Evolutionary conservation across 441 rosid genomes (phyloP), one percentile per base, ranked within the genome.

Genomic region (Caryocar brasiliense): DNA sequence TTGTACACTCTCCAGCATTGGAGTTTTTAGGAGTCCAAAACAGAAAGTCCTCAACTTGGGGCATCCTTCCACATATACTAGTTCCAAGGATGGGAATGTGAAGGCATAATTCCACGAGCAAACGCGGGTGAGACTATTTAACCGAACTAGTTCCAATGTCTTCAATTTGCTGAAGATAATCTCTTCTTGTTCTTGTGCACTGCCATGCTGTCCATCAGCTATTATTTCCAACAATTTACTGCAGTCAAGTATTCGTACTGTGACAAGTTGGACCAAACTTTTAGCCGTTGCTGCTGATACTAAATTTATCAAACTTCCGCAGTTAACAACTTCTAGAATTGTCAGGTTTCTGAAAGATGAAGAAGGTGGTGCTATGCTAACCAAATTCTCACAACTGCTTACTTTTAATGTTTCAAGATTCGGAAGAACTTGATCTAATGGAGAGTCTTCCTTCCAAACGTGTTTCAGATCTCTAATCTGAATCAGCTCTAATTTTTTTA

Each of bases 41-140:
- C 32, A 37, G 34, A 60, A 51, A 22, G n/a, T n/a, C 36, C 30
- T 53, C 59, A 61, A 29, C 28, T 39, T 39, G 43, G 59, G 59
- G 25, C 55, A 61, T 3, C 33, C 3, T 4, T 1, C 0, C 24
- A 46, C 35, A 2, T 0, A 0, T 9, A 47, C 12, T 0, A 0
- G 0, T 10, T 1, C 27, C 5, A 62, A 27, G 3, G 7, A 19
- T 7, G 51, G 61, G 10, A 62, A 62, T 0, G 20, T 42, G 47
- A 62, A 11, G 40, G 14, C 1, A 18, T 32, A 48, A 22, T 4
- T 40, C 1, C 34, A 10, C 3, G 47, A 35, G 45, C 51, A 62
- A 24, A 62, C 54, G 41, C 45, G 47, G 19, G 51, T 24, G 38
- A 62, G 67, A 25, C 26, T 62, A 5, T 27, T 25, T 40, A 62